Conservation (phyloP, 83 land plant genomes). For the Larix sibirica region DNA sequence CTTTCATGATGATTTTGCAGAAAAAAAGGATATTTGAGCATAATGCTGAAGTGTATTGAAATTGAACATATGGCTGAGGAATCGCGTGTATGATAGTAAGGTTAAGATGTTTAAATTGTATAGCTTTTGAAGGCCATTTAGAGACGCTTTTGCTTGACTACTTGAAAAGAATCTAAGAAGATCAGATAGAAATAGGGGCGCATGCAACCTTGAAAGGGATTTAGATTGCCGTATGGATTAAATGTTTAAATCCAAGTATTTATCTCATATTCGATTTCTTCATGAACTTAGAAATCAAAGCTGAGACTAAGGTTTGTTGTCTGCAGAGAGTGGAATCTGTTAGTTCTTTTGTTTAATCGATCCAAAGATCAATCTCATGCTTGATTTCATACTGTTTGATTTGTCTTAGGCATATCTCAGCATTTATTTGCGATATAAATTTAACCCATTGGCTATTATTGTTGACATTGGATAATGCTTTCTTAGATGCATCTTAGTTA, state of each 20-base stretch:
- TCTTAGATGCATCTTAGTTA: neutral
- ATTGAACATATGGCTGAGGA: neutral
- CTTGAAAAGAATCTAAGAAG: neutral
- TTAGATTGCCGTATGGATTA: neutral
- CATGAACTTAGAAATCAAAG: neutral
- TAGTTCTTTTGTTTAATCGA: too few species aligned
- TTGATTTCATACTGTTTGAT: neutral
- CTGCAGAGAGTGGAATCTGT: neutral
- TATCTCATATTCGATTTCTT: neutral
- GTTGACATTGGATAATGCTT: neutral
- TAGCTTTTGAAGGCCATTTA: neutral
- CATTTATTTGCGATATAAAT: neutral
- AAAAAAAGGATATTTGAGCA: neutral
- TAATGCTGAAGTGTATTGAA: neutral
- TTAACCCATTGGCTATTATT: neutral
- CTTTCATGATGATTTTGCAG: conserved; percentile 1
- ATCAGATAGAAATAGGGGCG: neutral
- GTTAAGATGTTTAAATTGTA: neutral
- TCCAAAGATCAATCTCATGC: neutral
- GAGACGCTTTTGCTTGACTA: neutral
- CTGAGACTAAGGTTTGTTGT: neutral
- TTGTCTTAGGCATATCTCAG: neutral
- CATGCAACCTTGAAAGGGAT: neutral
- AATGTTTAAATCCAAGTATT: neutral
- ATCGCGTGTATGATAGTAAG: neutral